A percentile compares a stretch with the other conserved stretches of the same genome.
Conservation (phyloP, 2,329 filamentous ascomycete species). For the Sporothrix globosa region DNA sequence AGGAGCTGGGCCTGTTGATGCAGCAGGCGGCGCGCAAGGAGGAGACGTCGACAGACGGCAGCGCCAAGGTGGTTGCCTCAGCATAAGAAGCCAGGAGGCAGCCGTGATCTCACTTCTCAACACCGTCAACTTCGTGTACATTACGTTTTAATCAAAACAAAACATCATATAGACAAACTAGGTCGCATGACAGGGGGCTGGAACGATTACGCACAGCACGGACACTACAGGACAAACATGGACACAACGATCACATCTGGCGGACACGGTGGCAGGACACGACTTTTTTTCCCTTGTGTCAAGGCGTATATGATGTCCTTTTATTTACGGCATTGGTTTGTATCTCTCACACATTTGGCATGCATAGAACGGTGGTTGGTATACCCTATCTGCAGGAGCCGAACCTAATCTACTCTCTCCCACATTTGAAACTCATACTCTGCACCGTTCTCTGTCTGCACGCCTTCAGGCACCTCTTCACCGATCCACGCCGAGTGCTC, state of each 20-base stretch:
- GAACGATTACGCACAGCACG: background rate
- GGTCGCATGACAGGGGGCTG: background rate
- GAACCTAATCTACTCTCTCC: constrained; percentile 54
- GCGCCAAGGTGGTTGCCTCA: constrained; percentile 12
- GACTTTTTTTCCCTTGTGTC: background rate
- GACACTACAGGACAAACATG: background rate
- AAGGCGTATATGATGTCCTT: background rate
- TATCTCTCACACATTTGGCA: background rate
- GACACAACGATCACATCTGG: background rate
- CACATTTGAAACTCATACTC: constrained; percentile 75
- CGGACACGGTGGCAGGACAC: background rate
- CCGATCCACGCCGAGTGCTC: constrained; percentile 67
- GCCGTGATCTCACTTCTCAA: no score
- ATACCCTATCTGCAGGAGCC: background rate
- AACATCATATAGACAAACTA: constrained; percentile 12
- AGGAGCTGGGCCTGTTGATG: constrained; percentile 45
- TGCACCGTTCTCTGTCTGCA: constrained; percentile 65
- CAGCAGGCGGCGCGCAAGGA: constrained; percentile 33
- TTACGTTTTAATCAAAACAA: background rate
- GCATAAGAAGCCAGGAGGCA: background rate
- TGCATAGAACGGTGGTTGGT: constrained; percentile 3
- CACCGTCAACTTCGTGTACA: background rate
- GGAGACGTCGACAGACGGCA: background rate
- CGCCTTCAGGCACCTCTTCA: constrained; percentile 60
- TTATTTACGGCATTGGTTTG: constrained; percentile 1